Evolutionary conservation across 139 green algal genomes (phyloP).

Genomic region (Yamagishiella unicocca): DNA sequence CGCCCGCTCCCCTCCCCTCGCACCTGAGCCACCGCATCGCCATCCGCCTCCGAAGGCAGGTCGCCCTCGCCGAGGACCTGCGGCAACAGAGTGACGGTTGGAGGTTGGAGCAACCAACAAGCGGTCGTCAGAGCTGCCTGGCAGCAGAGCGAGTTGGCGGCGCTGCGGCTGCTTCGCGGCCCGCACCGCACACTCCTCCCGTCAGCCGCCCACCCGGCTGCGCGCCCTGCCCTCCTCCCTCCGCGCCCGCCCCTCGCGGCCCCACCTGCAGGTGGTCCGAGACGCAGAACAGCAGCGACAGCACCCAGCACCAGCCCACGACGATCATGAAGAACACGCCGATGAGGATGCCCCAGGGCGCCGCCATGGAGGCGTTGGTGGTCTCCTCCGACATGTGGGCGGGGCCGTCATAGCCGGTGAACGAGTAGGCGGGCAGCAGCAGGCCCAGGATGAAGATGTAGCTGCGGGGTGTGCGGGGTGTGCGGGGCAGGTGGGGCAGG

Average conservation of each 20-base stretch:
- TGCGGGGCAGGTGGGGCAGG: background rate
- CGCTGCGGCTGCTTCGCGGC: no score
- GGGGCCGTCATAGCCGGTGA: slow-evolving; percentile 60
- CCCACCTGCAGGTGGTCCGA: slow-evolving; percentile 14
- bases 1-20: no score
- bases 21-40: slow-evolving; percentile 13
- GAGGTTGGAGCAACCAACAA: no score
- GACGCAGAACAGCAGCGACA: slow-evolving; percentile 49
- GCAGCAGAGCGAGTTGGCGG: no score
- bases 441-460: slow-evolving; percentile 60
- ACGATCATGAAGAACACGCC: slow-evolving; percentile 56
- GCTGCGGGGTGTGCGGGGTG: background rate
- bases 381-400: slow-evolving; percentile 61
- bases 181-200: no score
- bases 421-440: slow-evolving; percentile 60
- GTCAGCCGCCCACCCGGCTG: no score
- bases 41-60: background rate
- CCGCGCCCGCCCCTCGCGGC: background rate
- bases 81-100: no score
- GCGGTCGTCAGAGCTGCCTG: no score
- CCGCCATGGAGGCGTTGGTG: slow-evolving; percentile 38
- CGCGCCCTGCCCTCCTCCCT: background rate
- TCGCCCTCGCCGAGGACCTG: background rate
- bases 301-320: slow-evolving; percentile 38
- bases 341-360: slow-evolving; percentile 47